These are phyloP conservation scores for Phytophthora pini DNA, from an alignment of 352 stramenopile species.

Conservation along the genomic window DNA sequence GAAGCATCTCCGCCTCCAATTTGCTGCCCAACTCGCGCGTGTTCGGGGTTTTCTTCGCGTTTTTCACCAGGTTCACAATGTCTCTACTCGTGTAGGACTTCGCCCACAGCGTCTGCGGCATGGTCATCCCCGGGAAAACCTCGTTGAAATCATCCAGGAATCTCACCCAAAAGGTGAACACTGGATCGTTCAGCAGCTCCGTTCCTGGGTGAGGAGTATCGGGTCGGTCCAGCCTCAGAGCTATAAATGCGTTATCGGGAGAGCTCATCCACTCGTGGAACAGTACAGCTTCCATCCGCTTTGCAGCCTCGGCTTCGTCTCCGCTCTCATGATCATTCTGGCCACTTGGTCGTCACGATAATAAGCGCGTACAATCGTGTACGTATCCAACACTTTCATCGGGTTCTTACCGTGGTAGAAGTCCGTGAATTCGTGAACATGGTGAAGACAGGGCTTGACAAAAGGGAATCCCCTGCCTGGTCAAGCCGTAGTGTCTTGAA, in stretches of 20 bases:
- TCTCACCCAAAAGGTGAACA: background rate
- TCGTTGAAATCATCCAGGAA: background rate
- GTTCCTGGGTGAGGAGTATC: no score
- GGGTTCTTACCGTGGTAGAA: background rate
- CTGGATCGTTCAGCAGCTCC: background rate
- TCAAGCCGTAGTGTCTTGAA: background rate
- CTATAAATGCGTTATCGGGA: background rate
- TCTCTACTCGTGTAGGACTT: background rate
- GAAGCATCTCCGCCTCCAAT: background rate
- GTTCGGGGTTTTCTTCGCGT: background rate
- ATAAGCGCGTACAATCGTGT: background rate
- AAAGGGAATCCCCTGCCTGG: background rate
- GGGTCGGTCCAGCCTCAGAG: background rate
- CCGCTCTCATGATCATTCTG: background rate
- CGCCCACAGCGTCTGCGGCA: background rate
- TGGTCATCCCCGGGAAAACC: background rate
- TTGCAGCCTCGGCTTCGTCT: background rate
- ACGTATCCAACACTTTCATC: background rate
- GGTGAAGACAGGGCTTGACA: background rate
- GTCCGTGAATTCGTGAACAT: background rate
- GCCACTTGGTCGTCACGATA: background rate
- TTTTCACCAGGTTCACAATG: background rate
- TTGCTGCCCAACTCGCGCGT: background rate
- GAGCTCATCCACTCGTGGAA: background rate
- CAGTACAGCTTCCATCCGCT: background rate